A percentile compares a stretch with the other conserved stretches of the same genome.
Conservation (phyloP, 1,284 basidiomycete genomes). For the Fomitopsis palustris region DNA sequence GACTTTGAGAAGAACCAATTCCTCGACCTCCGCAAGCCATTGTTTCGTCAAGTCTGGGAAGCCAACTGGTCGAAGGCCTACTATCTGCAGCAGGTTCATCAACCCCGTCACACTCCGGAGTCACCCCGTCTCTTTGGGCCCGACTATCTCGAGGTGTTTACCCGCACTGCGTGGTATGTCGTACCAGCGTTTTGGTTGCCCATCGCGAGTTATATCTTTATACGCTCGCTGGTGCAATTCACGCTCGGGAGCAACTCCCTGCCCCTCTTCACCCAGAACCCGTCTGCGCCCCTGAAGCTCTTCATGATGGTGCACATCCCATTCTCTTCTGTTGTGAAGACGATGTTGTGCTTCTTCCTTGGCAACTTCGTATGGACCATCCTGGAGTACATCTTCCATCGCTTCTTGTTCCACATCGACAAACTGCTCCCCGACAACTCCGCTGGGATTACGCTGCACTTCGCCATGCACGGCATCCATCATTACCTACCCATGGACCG, state of each 20-base stretch:
- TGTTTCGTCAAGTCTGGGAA: constrained; percentile 83
- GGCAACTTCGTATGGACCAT: constrained; percentile 95
- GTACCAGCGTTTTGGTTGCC: constrained; percentile 93
- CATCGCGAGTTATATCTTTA: constrained; percentile 79
- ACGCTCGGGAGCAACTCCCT: constrained; percentile 44
- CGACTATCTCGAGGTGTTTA: constrained; percentile 81
- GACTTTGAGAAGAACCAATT: constrained; percentile 91
- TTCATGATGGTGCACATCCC: constrained; percentile 41
- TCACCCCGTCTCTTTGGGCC: constrained; percentile 89
- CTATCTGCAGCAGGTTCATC: constrained; percentile 95
- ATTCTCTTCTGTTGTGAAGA: constrained; percentile 43
- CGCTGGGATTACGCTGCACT: constrained; percentile 83
- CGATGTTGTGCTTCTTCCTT: constrained; percentile 64
- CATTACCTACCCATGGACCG: constrained; percentile 97
- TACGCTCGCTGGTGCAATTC: constrained; percentile 84
- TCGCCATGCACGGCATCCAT: constrained; percentile 94
- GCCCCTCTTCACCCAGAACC: constrained; percentile 52
- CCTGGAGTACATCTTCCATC: constrained; percentile 93
- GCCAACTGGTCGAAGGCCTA: constrained; percentile 91
- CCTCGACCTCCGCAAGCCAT: constrained; percentile 85
- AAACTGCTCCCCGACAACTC: constrained; percentile 84
- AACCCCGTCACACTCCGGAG: constrained; percentile 86
- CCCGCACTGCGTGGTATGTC: constrained; percentile 92
- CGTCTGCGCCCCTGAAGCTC: constrained; percentile 49
- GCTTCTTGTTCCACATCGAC: constrained; percentile 98